These are phyloP conservation scores for Erodium chrysanthum DNA, from an alignment of 441 rosid genomes.

Conservation along the genomic window DNA sequence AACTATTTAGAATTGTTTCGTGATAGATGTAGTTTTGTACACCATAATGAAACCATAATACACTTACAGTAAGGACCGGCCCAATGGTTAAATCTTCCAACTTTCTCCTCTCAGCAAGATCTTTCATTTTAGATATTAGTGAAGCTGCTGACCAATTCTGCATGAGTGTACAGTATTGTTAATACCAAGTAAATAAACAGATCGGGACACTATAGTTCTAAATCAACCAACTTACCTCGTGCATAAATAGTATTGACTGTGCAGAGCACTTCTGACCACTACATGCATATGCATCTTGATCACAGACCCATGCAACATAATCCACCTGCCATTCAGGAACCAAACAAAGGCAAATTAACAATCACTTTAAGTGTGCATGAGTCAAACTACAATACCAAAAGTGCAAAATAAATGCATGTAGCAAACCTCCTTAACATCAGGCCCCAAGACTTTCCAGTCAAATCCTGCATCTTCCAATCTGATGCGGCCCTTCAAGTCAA, in stretches of 20 bases:
- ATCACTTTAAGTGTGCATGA: constrained; percentile 6
- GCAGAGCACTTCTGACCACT: constrained; percentile 99
- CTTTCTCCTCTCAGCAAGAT: constrained; percentile 80
- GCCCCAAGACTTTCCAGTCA: constrained; percentile 97
- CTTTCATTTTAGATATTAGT: constrained; percentile 58
- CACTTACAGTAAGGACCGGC: constrained; percentile 95
- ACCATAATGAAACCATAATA: constrained; percentile 10
- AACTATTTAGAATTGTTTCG: not conserved
- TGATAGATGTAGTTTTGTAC: not conserved
- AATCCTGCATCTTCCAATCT: constrained; percentile 97
- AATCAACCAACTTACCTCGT: constrained; percentile 54
- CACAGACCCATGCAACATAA: constrained; percentile 94
- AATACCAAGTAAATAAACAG: not conserved
- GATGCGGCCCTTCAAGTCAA: constrained; percentile 74
- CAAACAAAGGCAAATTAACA: constrained; percentile 11
- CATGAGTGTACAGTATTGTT: constrained; percentile 6
- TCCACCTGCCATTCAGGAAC: constrained; percentile 50
- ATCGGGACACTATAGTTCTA: not conserved
- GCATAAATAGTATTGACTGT: constrained; percentile 86
- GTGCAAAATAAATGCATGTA: not conserved
- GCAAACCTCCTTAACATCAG: constrained; percentile 88
- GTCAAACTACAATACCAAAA: not conserved
- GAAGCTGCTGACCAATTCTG: constrained; percentile 76
- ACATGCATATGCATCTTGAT: constrained; percentile 97
- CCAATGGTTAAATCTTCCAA: constrained; percentile 81